These are phyloP conservation scores for Neocucurbitaria cava DNA, from an alignment of 2,329 filamentous ascomycete species.

Conservation along the genomic window DNA sequence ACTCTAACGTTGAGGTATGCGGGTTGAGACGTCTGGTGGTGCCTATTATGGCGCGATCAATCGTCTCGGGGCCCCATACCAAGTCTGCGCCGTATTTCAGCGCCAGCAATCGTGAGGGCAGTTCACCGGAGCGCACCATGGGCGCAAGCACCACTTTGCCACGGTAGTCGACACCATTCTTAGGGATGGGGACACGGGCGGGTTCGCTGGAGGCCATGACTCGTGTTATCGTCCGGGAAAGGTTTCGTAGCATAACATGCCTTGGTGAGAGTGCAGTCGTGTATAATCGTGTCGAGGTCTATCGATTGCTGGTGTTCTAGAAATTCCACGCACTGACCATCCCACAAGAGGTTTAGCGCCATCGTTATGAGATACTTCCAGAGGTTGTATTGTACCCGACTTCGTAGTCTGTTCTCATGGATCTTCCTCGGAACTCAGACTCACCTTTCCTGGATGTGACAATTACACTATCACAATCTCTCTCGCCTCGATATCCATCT, in stretches of 20 bases:
- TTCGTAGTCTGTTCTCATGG: too few species aligned
- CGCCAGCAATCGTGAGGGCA: constrained; percentile 86
- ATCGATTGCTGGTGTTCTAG: constrained; percentile 3
- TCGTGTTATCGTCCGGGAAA: constrained; percentile 35
- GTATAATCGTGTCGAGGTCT: not conserved
- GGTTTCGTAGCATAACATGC: constrained; percentile 51
- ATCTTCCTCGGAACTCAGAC: too few species aligned
- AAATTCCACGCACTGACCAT: constrained; percentile 18
- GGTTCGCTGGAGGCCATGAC: constrained; percentile 40
- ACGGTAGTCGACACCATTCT: constrained; percentile 89
- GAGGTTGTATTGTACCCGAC: too few species aligned
- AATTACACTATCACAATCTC: constrained; percentile 8
- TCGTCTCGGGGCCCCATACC: constrained; percentile 96
- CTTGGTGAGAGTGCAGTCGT: constrained; percentile 5
- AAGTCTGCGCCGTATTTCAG: constrained; percentile 95
- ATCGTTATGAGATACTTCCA: too few species aligned
- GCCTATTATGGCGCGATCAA: constrained; percentile 91
- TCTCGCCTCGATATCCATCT: not conserved
- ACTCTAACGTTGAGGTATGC: constrained; percentile 81
- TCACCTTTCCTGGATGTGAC: not conserved
- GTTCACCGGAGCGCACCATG: constrained; percentile 97
- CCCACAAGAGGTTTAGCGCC: not conserved
- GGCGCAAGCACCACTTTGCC: constrained; percentile 94
- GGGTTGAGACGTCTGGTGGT: constrained; percentile 79
- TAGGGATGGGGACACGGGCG: constrained; percentile 80